Percentiles rank a stretch among this genome's conserved stretches.
phyloP scores from a whole-genome alignment of 306 rosid genomes.

The Lithocarpus polystachyus region DNA sequence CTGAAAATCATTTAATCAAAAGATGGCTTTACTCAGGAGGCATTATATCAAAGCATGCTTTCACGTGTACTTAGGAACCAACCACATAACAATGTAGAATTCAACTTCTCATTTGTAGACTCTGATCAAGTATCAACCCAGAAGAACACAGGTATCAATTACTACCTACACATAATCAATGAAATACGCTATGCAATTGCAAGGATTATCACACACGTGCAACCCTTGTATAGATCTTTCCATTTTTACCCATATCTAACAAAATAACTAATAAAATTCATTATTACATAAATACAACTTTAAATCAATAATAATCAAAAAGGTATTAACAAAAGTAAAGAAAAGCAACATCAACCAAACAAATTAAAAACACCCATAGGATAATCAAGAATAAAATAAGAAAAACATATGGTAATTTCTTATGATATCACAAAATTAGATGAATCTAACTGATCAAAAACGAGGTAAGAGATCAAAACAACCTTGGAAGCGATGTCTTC shows the following conservation, averaged over 20 bases:
- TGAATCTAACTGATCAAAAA: conserved; percentile 9
- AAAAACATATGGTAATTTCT: neutral
- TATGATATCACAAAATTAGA: neutral
- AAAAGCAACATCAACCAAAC: neutral
- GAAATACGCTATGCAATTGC: neutral
- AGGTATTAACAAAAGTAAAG: neutral
- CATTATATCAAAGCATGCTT: neutral
- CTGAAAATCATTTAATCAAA: no score
- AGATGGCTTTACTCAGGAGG: neutral
- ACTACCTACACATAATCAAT: neutral
- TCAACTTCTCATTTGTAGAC: neutral
- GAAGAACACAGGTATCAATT: neutral
- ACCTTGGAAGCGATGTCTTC: conserved; percentile 76
- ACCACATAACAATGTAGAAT: neutral
- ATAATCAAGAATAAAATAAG: no score
- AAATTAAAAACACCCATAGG: conserved; percentile 7
- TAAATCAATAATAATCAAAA: neutral
- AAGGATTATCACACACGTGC: conserved; percentile 3
- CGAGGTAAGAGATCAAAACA: conserved; percentile 12
- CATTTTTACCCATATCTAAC: neutral
- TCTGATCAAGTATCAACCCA: conserved; percentile 2
- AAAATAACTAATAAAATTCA: neutral
- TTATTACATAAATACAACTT: neutral
- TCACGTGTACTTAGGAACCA: neutral
- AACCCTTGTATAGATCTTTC: neutral